Evolutionary conservation across 805 yeast species (phyloP), one percentile per base, ranked within the genome.

Genomic region (Sugiyamaella qingdaonensis): DNA sequence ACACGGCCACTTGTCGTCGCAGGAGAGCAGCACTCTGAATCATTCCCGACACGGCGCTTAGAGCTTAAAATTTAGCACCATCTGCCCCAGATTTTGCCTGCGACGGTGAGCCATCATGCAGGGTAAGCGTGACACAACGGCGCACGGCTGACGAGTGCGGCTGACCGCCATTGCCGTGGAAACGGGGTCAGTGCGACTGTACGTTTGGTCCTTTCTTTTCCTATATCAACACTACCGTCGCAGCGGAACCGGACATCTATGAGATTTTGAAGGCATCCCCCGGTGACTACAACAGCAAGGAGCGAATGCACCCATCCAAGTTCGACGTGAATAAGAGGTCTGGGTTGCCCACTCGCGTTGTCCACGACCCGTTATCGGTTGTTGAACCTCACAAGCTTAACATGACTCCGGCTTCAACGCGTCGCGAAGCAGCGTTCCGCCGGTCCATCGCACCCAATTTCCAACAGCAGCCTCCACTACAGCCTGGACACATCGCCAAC

Each of bases 381-480:
- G 39, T 49, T 2, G 52, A 49, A 10, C 31, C 46, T 31, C 48
- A 45, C 14, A 13, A 11, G 16, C 48, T 45, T 7, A 51, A 51
- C 24, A 51, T 49, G 48, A 51, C 49, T 11, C 54, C 55, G 21
- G 48, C 53, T 9, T 45, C 56, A 4, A 46, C 46, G 19, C 45
- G 56, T 10, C 37, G 60, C 16, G 55, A 55, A 44, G 55, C 56
- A 13, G 53, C 58, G 13, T 51, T 39, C 31, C 42, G 60, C 21
- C 55, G 57, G 8, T 54, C 57, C 13, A 10, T 55, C 35, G 55
- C 51, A 7, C 57, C 52, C 7, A 51, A 37, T 21, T 21, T 13
- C 27, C 32, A 34, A n/a, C 51, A 51, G 21, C 52, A 32, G 50
- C 44, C 32, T 10, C 41, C 24, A n/a, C 16, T 11, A 45, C 29